Evolutionary conservation across 106 monocot species (phyloP), one percentile per base, ranked within the genome.

Genomic region (Xerophyta viscosa): DNA sequence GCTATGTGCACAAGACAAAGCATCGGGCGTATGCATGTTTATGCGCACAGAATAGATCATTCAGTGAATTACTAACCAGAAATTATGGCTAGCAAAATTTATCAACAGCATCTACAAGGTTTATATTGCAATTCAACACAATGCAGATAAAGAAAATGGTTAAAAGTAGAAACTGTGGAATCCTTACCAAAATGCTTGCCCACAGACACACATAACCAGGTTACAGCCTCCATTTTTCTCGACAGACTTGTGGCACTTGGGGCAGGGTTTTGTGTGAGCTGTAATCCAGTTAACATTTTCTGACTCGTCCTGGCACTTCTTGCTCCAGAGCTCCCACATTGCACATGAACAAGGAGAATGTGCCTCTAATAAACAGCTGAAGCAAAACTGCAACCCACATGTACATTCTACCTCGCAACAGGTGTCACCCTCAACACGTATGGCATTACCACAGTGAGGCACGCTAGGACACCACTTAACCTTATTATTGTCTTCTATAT

Each of bases 221-320:
- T 94, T 94, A 71, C 94, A 94, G 30, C 94, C 94, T 24, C 94
- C 94, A 62, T 94, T 84, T 61, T 94, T 94, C 56, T 94, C 88
- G 6, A 94, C 88, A 22, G 77, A 74, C 50, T 94, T 94, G 61
- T 78, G 72, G 58, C 94, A 94, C 49, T 94, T 88, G n/a, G 94
- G 94, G 28, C 94, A 94, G 8, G 88, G 61, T n/a, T n/a, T n/a
- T n/a, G n/a, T n/a, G n/a, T n/a, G n/a, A n/a, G n/a, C n/a, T n/a
- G n/a, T n/a, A n/a, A 94, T 84, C 88, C 88, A 94, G 60, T 88
- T 94, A 31, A 94, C 81, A 18, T 83, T 88, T 41, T 88, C 94
- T 17, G 94, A 94, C 57, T 88, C 88, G 65, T 94, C 94, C 20
- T 62, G 66, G 41, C 94, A 94, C 73, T 94, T 88, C 62, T 76